Evolutionary conservation across 2,329 filamentous ascomycete species (phyloP), one percentile per base, ranked within the genome.

Genomic region (Botrytis paeoniae): DNA sequence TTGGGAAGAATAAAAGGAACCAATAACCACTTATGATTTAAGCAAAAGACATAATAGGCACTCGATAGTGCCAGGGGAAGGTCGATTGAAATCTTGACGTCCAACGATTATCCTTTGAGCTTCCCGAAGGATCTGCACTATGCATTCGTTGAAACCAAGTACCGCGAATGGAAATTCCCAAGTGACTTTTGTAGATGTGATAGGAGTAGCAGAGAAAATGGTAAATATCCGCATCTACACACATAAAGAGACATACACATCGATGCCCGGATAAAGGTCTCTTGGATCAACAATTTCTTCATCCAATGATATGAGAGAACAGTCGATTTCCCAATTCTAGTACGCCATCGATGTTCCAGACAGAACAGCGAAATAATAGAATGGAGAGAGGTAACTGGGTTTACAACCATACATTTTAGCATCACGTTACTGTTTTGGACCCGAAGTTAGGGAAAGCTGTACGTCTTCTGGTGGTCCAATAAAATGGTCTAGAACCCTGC

Each of bases 341-440:
- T 59, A 59, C 61, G 48, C 65, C 60, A 65, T 45, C n/a, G 29
- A 48, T 68, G 35, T 68, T 41, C 48, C 65, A 68, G 48, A 43
- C 48, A 7, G 48, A 51, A 51, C 7, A n/a, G 5, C 48, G 25
- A 60, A 20, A 60, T 29, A 37, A 20, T 12, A 32, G 35, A 25
- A 66, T 29, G 14, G 61, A 14, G 32, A n/a, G 35, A 43, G 1
- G 48, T 32, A 60, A 29, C 62, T 35, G 45, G 70, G 77, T 75
- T 77, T 37, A 75, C 48, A 66, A 77, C 77, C 79, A 68, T n/a
- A 77, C 78, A 75, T 63, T 74, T 77, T 73, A 70, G 66, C 73
- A 72, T 80, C 79, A 80, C 79, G 78, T 80, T 78, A 80, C 74
- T 71, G 43, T 63, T 68, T 72, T 57, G 71, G 73, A 73, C 63